These are phyloP conservation scores for Lomentospora prolificans DNA, from an alignment of 2,329 filamentous ascomycete species.

Conservation along the genomic window DNA sequence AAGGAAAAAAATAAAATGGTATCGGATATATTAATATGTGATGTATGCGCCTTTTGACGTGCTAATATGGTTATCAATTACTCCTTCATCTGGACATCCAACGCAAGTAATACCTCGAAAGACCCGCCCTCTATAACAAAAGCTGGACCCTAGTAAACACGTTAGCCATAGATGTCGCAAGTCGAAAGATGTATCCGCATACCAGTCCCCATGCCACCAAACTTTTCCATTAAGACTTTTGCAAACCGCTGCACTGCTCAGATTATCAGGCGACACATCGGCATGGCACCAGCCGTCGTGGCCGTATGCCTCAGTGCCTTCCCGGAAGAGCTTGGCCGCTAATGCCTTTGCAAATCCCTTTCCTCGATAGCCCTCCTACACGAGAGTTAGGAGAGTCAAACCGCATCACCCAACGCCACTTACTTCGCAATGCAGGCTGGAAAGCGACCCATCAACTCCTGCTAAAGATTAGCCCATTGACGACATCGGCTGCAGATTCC, in stretches of 20 bases:
- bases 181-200: too few relatives aligned
- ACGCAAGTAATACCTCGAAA: too few relatives aligned
- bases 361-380: conserved; percentile 43
- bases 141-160: too few relatives aligned
- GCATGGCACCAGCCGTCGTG: conserved; percentile 47
- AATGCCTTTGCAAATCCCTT: conserved; percentile 54
- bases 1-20: too few relatives aligned
- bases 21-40: too few relatives aligned
- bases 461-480: neutral
- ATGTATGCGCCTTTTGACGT: too few relatives aligned
- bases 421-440: conserved; percentile 49
- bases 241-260: conserved; percentile 51
- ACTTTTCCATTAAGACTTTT: conserved; percentile 47
- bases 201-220: conserved; percentile 52
- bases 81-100: too few relatives aligned
- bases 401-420: too few relatives aligned
- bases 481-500: neutral
- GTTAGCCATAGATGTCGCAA: too few relatives aligned
- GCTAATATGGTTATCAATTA: too few relatives aligned
- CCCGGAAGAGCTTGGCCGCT: conserved; percentile 45
- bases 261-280: conserved; percentile 53
- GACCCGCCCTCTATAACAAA: too few relatives aligned
- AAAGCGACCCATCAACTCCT: conserved; percentile 52
- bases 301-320: conserved; percentile 34
- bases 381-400: neutral